Percentiles rank a stretch among this genome's conserved stretches.
Conservation (phyloP, 257 asterid genomes). For the Penstemon davidsonii region DNA sequence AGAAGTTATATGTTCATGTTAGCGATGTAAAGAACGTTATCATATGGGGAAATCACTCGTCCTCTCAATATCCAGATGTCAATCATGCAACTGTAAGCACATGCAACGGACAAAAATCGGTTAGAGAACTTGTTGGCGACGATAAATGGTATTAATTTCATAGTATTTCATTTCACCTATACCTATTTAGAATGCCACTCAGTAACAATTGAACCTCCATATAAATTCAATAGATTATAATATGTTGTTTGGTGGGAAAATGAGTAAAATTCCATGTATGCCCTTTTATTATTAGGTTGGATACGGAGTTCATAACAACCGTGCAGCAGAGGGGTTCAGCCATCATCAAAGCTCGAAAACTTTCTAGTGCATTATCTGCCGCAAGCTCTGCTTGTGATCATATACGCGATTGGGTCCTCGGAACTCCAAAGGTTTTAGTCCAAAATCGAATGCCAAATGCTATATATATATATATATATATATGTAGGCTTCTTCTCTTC, state of each 20-base stretch:
- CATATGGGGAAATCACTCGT: conserved; percentile 92
- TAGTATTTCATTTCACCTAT: neutral
- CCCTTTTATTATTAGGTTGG: conserved; percentile 40
- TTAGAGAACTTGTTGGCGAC: conserved; percentile 48
- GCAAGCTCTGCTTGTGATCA: conserved; percentile 92
- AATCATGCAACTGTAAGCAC: conserved; percentile 61
- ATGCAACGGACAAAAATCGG: conserved; percentile 39
- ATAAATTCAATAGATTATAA: no score
- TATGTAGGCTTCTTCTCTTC: no score
- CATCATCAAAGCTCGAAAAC: conserved; percentile 71
- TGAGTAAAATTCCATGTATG: no score
- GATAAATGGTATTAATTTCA: conserved; percentile 49
- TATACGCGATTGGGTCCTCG: conserved; percentile 75
- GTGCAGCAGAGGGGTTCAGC: conserved; percentile 74
- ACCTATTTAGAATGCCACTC: no score
- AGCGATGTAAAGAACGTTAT: conserved; percentile 69
- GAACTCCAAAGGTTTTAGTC: conserved; percentile 72
- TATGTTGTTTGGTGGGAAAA: no score
- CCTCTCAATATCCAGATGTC: conserved; percentile 84
- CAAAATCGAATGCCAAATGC: neutral
- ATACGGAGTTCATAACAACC: conserved; percentile 54
- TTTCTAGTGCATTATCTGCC: conserved; percentile 82
- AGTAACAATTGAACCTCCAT: neutral
- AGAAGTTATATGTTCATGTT: conserved; percentile 56
- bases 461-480: neutral